Base-by-base conservation (phyloP, 331 rosid species). In the Saraca asoca region DNA sequence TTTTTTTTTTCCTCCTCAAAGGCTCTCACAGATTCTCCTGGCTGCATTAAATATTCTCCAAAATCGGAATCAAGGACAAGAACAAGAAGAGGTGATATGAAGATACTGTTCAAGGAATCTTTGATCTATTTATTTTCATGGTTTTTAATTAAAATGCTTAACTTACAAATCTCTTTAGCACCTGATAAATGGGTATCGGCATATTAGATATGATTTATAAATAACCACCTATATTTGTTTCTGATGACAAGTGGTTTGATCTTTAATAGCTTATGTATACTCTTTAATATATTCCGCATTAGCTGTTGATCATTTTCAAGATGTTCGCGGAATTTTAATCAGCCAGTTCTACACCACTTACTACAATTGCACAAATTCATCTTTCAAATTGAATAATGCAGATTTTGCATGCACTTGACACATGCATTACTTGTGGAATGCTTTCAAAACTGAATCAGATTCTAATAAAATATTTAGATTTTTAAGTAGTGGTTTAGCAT, bases 21-120 rank as follows among this genome's bases (percentile, higher is more conserved):
- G 87, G 66, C 79, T 73, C 79, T 67, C 50, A 24, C 31, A 55
- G 87, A 86, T 81, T 83, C 89, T 63, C 77, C 70, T 59, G 76
- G 72, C 84, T 68, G 82, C 79, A 79, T 81, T 81, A 81, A 39
- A 84, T 87, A 79, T 83, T 80, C 87, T 77, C 34, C 29, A 72
- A 79, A 68, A 83, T 86, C 87, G 74, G 83, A 81, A 86, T 86
- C 89, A 72, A 76, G 66, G 63, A 81, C 85, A 81, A 74, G 80
- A 69, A 68, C 74, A 73, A 73, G 43, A 61, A 74, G 66, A 86
- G 62, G 83, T 76, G 81, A 78, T 61, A 18, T 77, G 71, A 52
- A 85, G 80, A 71, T 80, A 78, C 79, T 86, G 64, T 80, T 79
- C 80, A 71, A 80, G 83, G 79, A 82, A 78, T 60, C 63, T 34